These are phyloP conservation scores for Aspergillus niger DNA, from an alignment of 2,329 filamentous ascomycete species.

Conservation along the genomic window DNA sequence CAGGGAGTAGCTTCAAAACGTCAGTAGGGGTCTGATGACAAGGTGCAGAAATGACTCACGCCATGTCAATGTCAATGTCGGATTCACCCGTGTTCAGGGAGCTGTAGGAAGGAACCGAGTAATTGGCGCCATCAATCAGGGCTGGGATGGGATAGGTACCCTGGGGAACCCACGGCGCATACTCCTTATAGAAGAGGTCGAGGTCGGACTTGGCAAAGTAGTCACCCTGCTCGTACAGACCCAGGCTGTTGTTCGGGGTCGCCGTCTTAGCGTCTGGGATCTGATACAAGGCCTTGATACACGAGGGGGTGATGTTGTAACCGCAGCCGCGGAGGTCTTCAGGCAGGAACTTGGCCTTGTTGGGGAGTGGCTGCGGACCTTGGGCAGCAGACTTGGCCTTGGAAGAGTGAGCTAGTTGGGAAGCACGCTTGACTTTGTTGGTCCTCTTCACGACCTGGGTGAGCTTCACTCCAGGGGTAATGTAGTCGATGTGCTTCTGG, in stretches of 20 bases:
- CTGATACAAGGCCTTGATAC: slow-evolving; percentile 54
- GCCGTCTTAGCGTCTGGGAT: slow-evolving; percentile 45
- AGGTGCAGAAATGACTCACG: slow-evolving; percentile 34
- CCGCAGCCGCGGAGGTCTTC: slow-evolving; percentile 50
- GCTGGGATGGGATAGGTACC: slow-evolving; percentile 50
- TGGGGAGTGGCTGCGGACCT: background rate
- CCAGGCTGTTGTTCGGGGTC: slow-evolving; percentile 52
- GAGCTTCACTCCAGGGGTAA: slow-evolving; percentile 59
- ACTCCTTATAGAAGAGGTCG: slow-evolving; percentile 51
- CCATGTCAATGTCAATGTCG: slow-evolving; percentile 58
- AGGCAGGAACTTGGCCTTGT: slow-evolving; percentile 15
- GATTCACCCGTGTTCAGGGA: slow-evolving; percentile 49
- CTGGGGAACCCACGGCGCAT: slow-evolving; percentile 44
- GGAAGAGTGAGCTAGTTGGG: slow-evolving; percentile 18
- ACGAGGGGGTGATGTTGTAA: slow-evolving; percentile 59
- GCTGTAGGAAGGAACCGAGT: slow-evolving; percentile 36
- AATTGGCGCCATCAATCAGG: slow-evolving; percentile 53
- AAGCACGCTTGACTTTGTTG: slow-evolving; percentile 24
- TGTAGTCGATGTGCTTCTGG: slow-evolving; percentile 56
- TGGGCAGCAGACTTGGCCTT: slow-evolving; percentile 10
- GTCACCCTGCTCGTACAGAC: slow-evolving; percentile 57
- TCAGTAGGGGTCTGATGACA: background rate
- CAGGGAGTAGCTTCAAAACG: slow-evolving; percentile 35
- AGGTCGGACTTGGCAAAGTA: slow-evolving; percentile 55
- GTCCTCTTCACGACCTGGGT: slow-evolving; percentile 31